Evolutionary conservation across 1,284 basidiomycete species (phyloP), one percentile per base, ranked within the genome.

Genomic region (Gymnopus androsaceus): DNA sequence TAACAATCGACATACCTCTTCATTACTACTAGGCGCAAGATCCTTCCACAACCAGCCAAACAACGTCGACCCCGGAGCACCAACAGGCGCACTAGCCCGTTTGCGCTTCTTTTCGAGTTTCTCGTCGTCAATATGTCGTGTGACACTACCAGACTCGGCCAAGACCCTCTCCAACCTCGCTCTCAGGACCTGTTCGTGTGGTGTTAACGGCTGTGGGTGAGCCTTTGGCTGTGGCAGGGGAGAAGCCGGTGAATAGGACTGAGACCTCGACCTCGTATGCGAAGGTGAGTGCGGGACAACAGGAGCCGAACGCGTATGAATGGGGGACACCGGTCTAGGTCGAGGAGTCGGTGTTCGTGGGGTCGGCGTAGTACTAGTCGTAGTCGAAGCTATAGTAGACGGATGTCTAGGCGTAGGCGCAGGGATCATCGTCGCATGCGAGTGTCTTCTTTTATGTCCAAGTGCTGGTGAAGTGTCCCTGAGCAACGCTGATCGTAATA

Each of bases 151-250:
- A 25, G 45, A n/a, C n/a, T n/a, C 46, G 15, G 37, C 41, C 40
- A 55, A 50, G 14, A 55, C 46, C 36, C 40, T 55, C 38, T 55
- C 54, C 19, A 55, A 50, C 12, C 54, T 55, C 8, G 54, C 54
- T 33, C 46, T 37, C 46, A 55, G 17, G 4, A 49, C 54, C 30
- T 55, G 46, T 23, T 55, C 54, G 42, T 49, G 46, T 31, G 54
- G 46, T 21, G 54, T 55, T 8, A 49, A 14, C 47, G 54, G 54
- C 17, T 9, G 30, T 31, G 5, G 50, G 7, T 23, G 51, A 21
- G 23, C 11, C 33, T 11, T 28, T 19, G 30, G 34, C 34, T 15
- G 36, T 15, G 17, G 41, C 44, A 37, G 45, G n/a, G n/a, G n/a
- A n/a, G n/a, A n/a, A n/a, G n/a, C n/a, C n/a, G n/a, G 44, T 0